Evolutionary conservation across 2,329 filamentous ascomycete genomes (phyloP).

Genomic region (Dendrostoma leiphaemia): DNA sequence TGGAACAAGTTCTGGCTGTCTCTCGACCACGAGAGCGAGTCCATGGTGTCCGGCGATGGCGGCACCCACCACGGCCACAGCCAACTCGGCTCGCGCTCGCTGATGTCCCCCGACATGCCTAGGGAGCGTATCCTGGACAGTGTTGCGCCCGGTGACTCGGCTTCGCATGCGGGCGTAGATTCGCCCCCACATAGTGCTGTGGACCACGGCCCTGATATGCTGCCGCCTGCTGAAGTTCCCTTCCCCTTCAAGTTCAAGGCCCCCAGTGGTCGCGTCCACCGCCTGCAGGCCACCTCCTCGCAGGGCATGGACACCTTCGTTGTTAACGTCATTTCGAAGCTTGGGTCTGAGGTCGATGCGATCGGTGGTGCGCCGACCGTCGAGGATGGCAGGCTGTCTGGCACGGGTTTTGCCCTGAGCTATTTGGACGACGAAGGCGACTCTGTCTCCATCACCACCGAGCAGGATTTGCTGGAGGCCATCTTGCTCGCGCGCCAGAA

Average conservation of each 20-base stretch:
- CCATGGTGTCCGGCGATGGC: conserved; percentile 91
- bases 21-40: conserved; percentile 91
- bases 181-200: conserved; percentile 68
- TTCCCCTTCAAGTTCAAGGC: conserved; percentile 99
- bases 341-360: conserved; percentile 77
- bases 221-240: conserved; percentile 66
- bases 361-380: conserved; percentile 79
- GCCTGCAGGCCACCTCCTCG: conserved; percentile 78
- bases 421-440: conserved; percentile 97
- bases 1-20: conserved; percentile 99
- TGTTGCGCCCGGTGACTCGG: conserved; percentile 89
- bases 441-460: conserved; percentile 93
- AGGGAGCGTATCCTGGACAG: conserved; percentile 76
- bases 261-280: conserved; percentile 89
- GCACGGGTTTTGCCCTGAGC: conserved; percentile 83
- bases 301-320: conserved; percentile 81
- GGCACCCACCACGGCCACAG: conserved; percentile 68
- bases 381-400: conserved; percentile 74
- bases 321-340: conserved; percentile 73
- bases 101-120: conserved; percentile 76
- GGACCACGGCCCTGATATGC: conserved; percentile 52
- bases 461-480: conserved; percentile 88
- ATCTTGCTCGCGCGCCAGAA: conserved; percentile 77
- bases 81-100: conserved; percentile 67
- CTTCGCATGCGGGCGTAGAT: conserved; percentile 83